Conservation (phyloP, 2,329 filamentous ascomycete species). For the Hyphodiscus sp. region DNA sequence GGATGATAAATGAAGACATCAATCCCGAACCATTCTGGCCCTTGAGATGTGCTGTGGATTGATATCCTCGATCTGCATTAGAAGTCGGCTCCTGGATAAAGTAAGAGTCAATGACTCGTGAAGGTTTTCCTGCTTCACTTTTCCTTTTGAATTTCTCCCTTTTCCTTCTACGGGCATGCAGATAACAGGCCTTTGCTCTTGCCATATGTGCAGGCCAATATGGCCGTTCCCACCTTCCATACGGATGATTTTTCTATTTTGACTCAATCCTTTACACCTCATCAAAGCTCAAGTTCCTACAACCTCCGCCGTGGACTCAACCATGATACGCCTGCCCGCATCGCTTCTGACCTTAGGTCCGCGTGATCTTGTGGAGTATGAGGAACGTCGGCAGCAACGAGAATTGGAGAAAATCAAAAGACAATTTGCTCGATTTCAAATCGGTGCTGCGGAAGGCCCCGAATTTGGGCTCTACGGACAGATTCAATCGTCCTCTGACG, state of each 20-base stretch:
- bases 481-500: not conserved
- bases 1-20: too few relatives aligned
- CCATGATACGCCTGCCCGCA: slow-evolving; percentile 25
- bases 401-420: slow-evolving; percentile 1
- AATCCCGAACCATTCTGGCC: too few relatives aligned
- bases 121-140: too few relatives aligned
- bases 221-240: not conserved
- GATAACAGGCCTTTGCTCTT: not conserved
- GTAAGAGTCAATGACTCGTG: too few relatives aligned
- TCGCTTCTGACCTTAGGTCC: slow-evolving; percentile 20
- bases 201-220: not conserved
- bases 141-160: too few relatives aligned
- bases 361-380: slow-evolving; percentile 23
- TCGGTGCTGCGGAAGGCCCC: not conserved
- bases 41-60: too few relatives aligned
- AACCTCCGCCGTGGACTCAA: not conserved
- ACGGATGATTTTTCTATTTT: not conserved
- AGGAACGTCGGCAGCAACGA: slow-evolving; percentile 13
- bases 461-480: not conserved
- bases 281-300: not conserved
- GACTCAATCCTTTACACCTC: not conserved
- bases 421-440: slow-evolving; percentile 4
- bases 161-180: too few relatives aligned
- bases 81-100: too few relatives aligned
- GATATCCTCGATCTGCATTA: too few relatives aligned